A percentile compares a stretch with the other conserved stretches of the same genome.
Conservation (phyloP, 441 rosid species). For the Raphanus hybrid region DNA sequence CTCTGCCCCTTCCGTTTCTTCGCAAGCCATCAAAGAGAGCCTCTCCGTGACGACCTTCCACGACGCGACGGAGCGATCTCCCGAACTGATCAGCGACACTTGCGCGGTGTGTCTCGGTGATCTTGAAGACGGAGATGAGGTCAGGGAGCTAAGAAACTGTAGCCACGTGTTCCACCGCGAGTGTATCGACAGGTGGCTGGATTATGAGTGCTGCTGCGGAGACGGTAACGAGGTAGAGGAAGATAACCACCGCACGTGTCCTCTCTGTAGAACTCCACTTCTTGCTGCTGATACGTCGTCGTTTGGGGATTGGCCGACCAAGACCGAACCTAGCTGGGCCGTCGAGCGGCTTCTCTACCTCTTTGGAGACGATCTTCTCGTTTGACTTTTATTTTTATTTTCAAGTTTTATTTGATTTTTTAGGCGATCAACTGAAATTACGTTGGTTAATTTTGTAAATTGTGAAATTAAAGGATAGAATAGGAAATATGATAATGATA, state of each 20-base stretch:
- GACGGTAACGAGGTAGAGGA: constrained; percentile 26
- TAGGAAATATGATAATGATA: constrained; percentile 18
- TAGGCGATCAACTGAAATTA: neutral
- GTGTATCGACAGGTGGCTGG: constrained; percentile 86
- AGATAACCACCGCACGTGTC: constrained; percentile 67
- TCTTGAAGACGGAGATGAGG: constrained; percentile 52
- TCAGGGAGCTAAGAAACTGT: constrained; percentile 82
- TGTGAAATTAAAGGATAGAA: neutral
- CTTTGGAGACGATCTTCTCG: constrained; percentile 71
- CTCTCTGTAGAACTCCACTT: constrained; percentile 80
- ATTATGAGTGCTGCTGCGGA: constrained; percentile 41
- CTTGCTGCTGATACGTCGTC: constrained; percentile 46
- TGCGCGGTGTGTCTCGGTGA: constrained; percentile 75
- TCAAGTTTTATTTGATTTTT: neutral
- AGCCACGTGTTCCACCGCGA: constrained; percentile 80
- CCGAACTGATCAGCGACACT: constrained; percentile 48
- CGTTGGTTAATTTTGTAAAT: constrained; percentile 33
- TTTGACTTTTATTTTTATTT: constrained; percentile 18
- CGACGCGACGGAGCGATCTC: constrained; percentile 51
- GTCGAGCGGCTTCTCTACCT: constrained; percentile 76
- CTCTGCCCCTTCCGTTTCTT: constrained; percentile 35
- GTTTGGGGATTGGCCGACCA: constrained; percentile 26
- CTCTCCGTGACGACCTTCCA: constrained; percentile 57
- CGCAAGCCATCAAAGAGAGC: constrained; percentile 53
- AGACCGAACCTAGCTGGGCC: constrained; percentile 76